Evolutionary conservation across 371 early-diverging fungal species (phyloP), one percentile per base, ranked within the genome.

Genomic region (Nematocida parisii): DNA sequence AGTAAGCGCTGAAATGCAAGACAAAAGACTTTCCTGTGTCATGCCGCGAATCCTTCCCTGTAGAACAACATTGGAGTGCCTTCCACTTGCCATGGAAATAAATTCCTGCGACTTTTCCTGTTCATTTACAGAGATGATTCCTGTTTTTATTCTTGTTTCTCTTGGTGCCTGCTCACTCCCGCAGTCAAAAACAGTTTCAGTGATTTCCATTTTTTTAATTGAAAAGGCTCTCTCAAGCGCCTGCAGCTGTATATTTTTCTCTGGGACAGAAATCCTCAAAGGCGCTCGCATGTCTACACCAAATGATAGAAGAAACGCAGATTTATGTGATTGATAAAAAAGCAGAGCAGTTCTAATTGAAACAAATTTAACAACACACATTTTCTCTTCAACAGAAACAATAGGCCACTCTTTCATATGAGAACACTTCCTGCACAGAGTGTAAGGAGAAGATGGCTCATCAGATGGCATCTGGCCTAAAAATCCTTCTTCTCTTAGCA

Each of bases 1-100:
- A 11, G 74, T 66, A 44, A 87, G 84, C 22, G 40, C 61, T 4
- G 70, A 57, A 6, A 85, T 55, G 20, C 82, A 47, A 18, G 62
- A 50, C 6, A 58, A 20, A 57, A 87, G 47, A 18, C 83, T 71
- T 9, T 82, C 66, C 52, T 85, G 83, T 5, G 75, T 50, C 46
- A 85, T 58, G 1, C 44, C 54, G 46, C 73, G 71, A 11, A 87
- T 71, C 5, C 58, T 74, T 7, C 72, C 84, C 71, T 87, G 88
- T 75, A 87, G 82, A 4, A 84, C 58, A 33, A 84, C 81, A 66
- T 87, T 87, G 0, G 88, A 75, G 42, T 83, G 46, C 7, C 62
- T 64, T 24, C 88, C 88, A 66, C 85, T 84, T 50, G 84, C 81
- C 56, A 86, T 46, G 7, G n/a, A 55, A 5, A 77, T 60, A 55